A percentile compares a stretch with the other conserved stretches of the same genome.
Conservation (phyloP, 139 green algal genomes). For the Picochlorum sp. region DNA sequence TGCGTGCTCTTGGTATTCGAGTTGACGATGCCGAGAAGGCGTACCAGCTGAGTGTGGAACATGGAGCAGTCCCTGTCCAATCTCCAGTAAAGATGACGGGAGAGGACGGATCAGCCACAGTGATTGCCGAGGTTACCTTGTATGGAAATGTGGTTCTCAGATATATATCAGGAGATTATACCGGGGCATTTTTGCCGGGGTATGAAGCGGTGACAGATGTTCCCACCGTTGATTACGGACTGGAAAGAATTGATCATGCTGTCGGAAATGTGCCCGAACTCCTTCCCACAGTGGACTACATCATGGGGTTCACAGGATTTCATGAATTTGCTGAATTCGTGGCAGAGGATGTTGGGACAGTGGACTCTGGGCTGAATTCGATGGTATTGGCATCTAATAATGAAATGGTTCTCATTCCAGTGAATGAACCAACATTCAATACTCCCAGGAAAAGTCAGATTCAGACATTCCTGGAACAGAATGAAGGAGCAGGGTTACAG, state of each 20-base stretch:
- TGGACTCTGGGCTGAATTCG: slow-evolving; percentile 84
- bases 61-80: slow-evolving; percentile 60
- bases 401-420: slow-evolving; percentile 87
- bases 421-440: slow-evolving; percentile 95
- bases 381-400: slow-evolving; percentile 91
- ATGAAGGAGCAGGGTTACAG: slow-evolving; percentile 91
- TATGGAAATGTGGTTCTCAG: slow-evolving; percentile 94
- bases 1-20: slow-evolving; percentile 72
- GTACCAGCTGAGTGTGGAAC: slow-evolving; percentile 47
- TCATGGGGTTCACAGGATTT: slow-evolving; percentile 64
- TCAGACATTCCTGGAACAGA: slow-evolving; percentile 97
- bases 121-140: slow-evolving; percentile 72
- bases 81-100: slow-evolving; percentile 46
- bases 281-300: slow-evolving; percentile 68
- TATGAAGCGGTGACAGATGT: slow-evolving; percentile 51
- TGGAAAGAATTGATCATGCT: slow-evolving; percentile 85
- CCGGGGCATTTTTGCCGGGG: slow-evolving; percentile 68
- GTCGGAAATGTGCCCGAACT: slow-evolving; percentile 92
- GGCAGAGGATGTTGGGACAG: slow-evolving; percentile 91
- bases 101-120: slow-evolving; percentile 12
- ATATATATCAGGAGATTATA: slow-evolving; percentile 49
- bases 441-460: slow-evolving; percentile 66
- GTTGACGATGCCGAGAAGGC: slow-evolving; percentile 76
- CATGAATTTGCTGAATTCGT: slow-evolving; percentile 98
- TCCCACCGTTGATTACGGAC: slow-evolving; percentile 49